phyloP scores from a whole-genome alignment of 176 grass and related monocot species.

The Poa annua region DNA sequence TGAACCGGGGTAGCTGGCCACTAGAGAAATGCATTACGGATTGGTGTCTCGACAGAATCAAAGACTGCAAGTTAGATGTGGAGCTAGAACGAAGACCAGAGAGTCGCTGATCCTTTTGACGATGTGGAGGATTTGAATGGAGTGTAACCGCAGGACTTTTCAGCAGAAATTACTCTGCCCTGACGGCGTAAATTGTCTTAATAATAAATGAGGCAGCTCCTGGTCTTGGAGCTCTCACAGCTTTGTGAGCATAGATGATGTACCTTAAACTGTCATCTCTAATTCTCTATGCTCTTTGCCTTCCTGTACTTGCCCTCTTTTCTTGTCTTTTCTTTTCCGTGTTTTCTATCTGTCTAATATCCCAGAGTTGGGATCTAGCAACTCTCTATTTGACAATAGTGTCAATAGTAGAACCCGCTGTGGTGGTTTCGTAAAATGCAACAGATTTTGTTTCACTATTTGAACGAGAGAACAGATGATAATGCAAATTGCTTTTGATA shows the following conservation, averaged over 20 bases:
- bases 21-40: neutral
- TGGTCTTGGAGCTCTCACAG: neutral
- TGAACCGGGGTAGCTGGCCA: neutral
- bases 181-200: neutral
- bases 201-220: neutral
- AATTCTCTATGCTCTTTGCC: neutral
- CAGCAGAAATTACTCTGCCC: neutral
- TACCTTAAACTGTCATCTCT: neutral
- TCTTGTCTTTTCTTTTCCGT: neutral
- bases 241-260: neutral
- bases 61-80: neutral
- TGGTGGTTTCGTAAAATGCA: neutral
- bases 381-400: neutral
- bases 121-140: neutral
- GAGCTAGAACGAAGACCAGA: neutral
- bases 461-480: neutral
- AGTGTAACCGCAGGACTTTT: neutral
- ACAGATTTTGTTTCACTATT: neutral
- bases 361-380: neutral
- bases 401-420: neutral
- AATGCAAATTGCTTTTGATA: neutral
- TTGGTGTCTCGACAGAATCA: neutral
- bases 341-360: neutral
- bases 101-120: neutral
- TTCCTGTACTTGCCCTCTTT: neutral